These are phyloP conservation scores for Earliella scabrosa DNA, from an alignment of 1,284 basidiomycete species.

Conservation along the genomic window DNA sequence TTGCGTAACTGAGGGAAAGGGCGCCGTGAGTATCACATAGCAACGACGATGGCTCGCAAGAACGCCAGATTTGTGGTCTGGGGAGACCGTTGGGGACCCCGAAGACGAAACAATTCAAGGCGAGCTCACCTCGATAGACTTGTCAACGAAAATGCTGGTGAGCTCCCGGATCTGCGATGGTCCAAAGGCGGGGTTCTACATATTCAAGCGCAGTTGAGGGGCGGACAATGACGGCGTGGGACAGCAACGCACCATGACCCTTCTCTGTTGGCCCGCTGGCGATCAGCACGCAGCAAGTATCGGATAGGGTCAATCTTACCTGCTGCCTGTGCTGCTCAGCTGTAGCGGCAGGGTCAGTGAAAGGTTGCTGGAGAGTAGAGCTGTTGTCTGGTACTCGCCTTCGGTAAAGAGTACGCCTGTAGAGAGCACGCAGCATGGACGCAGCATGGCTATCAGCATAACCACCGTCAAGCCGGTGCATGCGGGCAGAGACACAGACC, in stretches of 20 bases:
- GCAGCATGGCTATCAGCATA: neutral
- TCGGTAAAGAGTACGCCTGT: slow-evolving; percentile 16
- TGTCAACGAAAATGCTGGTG: slow-evolving; percentile 56
- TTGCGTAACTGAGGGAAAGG: slow-evolving; percentile 35
- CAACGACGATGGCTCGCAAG: too few relatives aligned
- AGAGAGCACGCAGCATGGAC: neutral
- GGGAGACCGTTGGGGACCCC: too few relatives aligned
- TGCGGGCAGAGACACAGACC: slow-evolving; percentile 27
- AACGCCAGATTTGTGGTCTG: too few relatives aligned
- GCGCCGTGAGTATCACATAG: too few relatives aligned
- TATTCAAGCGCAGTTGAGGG: too few relatives aligned
- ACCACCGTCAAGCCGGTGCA: too few relatives aligned
- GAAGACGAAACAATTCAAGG: too few relatives aligned
- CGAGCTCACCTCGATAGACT: slow-evolving; percentile 37
- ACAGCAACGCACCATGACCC: slow-evolving; percentile 13
- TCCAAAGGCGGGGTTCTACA: slow-evolving; percentile 62
- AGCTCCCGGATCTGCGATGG: slow-evolving; percentile 55
- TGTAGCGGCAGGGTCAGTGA: neutral
- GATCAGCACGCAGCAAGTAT: neutral
- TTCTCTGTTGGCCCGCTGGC: slow-evolving; percentile 2
- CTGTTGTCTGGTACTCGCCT: too few relatives aligned
- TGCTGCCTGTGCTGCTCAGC: slow-evolving; percentile 20
- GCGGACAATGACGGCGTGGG: neutral
- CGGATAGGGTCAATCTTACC: neutral
- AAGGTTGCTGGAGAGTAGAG: too few relatives aligned